phyloP scores from a whole-genome alignment of 164 flowering plant genomes.

The Buxus sempervirens region DNA sequence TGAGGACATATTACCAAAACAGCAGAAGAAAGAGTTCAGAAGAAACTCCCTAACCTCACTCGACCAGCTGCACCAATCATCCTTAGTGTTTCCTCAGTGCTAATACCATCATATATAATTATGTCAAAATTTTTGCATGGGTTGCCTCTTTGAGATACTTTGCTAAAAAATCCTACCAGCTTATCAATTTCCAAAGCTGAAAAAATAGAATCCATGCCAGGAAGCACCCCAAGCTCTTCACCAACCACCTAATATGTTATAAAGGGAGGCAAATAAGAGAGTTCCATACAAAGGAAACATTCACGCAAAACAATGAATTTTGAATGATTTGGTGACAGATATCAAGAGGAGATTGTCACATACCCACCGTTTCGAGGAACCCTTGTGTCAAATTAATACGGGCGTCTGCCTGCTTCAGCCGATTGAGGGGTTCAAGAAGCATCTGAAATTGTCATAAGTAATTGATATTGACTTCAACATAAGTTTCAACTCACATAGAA shows the following conservation, averaged over 20 bases:
- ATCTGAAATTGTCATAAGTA: conserved; percentile 41
- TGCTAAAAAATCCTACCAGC: conserved; percentile 39
- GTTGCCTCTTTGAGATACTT: conserved; percentile 20
- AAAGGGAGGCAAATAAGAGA: conserved; percentile 12
- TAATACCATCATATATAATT: conserved; percentile 73
- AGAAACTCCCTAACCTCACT: conserved; percentile 49
- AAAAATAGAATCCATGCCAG: conserved; percentile 90
- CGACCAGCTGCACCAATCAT: conserved; percentile 64
- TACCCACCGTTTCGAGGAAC: conserved; percentile 95
- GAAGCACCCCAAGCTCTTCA: conserved; percentile 96
- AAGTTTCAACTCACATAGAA: conserved; percentile 11
- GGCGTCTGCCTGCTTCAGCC: conserved; percentile 79
- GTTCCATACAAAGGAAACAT: conserved; percentile 7
- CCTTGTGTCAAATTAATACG: conserved; percentile 83
- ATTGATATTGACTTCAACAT: background rate
- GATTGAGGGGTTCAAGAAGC: conserved; percentile 86
- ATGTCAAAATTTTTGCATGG: conserved; percentile 50
- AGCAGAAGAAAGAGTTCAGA: conserved; percentile 7
- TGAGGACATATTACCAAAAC: conserved; percentile 3
- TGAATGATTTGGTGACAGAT: background rate
- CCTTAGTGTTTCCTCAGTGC: conserved; percentile 74
- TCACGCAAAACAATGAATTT: background rate
- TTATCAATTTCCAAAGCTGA: conserved; percentile 51
- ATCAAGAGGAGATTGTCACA: conserved; percentile 24
- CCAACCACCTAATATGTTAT: conserved; percentile 67